Conservation (phyloP, 352 stramenopile genomes). For the Pythium apleroticum region DNA sequence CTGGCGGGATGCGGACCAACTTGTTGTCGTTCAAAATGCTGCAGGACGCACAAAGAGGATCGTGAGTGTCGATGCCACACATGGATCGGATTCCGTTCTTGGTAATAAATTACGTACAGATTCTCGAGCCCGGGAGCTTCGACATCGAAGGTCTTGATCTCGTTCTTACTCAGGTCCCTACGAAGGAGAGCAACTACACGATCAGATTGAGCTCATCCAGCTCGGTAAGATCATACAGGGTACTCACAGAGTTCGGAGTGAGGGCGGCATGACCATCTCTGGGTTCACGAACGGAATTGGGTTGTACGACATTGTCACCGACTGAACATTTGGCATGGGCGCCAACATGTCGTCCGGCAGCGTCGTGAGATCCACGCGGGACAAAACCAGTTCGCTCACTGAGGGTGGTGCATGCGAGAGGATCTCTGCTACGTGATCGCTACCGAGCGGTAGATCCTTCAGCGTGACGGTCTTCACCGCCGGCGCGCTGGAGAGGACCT, state of each 20-base stretch:
- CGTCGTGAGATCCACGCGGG: not conserved
- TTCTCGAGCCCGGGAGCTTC: not conserved
- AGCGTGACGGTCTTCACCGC: not conserved
- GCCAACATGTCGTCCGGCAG: not conserved
- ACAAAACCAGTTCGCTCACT: not conserved
- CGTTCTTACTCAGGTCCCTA: not conserved
- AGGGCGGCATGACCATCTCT: not conserved
- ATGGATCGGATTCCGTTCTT: not conserved
- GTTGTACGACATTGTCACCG: not conserved
- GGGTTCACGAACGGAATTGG: not conserved
- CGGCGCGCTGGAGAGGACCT: not conserved
- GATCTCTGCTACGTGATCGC: not conserved
- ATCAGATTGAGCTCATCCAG: too few relatives aligned
- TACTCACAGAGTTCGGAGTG: not conserved
- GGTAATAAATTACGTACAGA: not conserved
- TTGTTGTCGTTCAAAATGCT: not conserved
- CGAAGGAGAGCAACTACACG: not conserved
- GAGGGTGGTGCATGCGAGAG: not conserved
- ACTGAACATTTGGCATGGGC: not conserved
- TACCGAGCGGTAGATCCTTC: not conserved
- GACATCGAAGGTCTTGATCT: conserved; percentile 3
- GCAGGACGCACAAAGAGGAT: not conserved
- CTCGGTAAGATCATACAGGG: too few relatives aligned
- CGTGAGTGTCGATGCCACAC: not conserved
- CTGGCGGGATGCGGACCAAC: not conserved